These are phyloP conservation scores for Pseudogymnoascus sp. DNA, from an alignment of 2,329 filamentous ascomycete genomes.

Conservation along the genomic window DNA sequence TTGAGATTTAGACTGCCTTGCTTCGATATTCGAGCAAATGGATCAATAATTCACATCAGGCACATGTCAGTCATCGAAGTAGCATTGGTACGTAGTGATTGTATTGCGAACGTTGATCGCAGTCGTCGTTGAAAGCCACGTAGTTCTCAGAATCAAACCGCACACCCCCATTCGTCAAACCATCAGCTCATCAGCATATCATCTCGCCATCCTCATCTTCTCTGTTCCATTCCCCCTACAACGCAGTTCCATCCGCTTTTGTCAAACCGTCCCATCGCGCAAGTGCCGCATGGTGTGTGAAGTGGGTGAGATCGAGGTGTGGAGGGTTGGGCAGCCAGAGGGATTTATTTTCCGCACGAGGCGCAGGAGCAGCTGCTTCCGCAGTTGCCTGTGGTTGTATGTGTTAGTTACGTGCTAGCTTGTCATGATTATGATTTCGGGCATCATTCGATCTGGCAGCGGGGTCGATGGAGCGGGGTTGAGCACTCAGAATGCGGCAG, in stretches of 20 bases:
- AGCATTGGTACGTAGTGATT: slow-evolving; percentile 2
- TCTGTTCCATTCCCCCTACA: neutral
- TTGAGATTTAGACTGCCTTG: neutral
- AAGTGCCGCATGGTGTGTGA: neutral
- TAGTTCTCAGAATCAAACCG: slow-evolving; percentile 3
- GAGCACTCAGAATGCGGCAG: neutral
- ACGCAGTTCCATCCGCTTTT: neutral
- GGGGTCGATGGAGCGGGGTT: neutral
- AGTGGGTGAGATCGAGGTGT: neutral
- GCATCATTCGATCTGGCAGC: neutral
- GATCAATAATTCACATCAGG: neutral
- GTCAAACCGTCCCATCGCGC: neutral
- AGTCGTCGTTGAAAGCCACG: slow-evolving; percentile 5
- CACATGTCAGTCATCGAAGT: neutral
- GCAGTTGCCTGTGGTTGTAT: neutral
- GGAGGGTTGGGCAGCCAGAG: neutral
- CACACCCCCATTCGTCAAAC: slow-evolving; percentile 2
- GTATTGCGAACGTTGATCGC: slow-evolving; percentile 7
- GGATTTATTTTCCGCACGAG: slow-evolving; percentile 7
- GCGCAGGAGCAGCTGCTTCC: slow-evolving; percentile 3
- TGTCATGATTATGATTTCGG: neutral
- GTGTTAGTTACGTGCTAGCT: neutral
- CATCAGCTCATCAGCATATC: neutral
- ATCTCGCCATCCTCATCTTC: neutral
- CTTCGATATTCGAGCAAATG: neutral